These are phyloP conservation scores for Trichoderma atrobrunneum DNA, from an alignment of 2,329 filamentous ascomycete genomes.

Conservation along the genomic window DNA sequence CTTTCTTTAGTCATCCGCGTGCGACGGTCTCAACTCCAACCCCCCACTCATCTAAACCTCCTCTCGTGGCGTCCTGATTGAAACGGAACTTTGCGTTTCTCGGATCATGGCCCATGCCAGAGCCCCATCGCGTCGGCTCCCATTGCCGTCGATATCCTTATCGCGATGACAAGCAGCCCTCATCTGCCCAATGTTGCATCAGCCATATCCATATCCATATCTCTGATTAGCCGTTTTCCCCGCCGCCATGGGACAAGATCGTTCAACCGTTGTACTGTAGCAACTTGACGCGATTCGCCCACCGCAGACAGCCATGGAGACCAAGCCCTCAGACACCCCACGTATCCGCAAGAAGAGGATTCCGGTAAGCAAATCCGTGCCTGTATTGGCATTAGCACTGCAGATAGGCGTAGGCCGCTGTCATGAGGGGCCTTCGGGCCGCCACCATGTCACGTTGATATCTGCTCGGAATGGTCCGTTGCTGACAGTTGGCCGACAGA, in stretches of 20 bases:
- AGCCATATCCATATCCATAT: background rate
- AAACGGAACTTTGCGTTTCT: background rate
- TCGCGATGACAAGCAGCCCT: background rate
- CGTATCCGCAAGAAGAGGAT: constrained; percentile 24
- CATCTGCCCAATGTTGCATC: constrained; percentile 5
- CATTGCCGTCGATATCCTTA: background rate
- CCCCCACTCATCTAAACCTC: constrained; percentile 1
- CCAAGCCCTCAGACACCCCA: background rate
- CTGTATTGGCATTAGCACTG: background rate
- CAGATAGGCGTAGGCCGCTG: background rate
- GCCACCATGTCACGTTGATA: constrained; percentile 8
- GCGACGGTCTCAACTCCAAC: background rate
- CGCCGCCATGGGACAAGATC: background rate
- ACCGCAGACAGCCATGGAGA: background rate
- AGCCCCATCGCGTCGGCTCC: background rate
- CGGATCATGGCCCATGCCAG: background rate
- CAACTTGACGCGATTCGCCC: background rate
- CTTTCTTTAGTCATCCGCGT: constrained; percentile 1
- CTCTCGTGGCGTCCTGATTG: background rate
- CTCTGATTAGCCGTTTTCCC: background rate
- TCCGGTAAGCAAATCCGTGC: constrained; percentile 20
- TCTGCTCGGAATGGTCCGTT: background rate
- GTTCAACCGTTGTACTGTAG: background rate
- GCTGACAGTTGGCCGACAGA: constrained; percentile 21
- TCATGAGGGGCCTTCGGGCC: background rate